A percentile compares a stretch with the other conserved stretches of the same genome.
Conservation (phyloP, 148 eudicot genomes). For the Linanthus parryae region DNA sequence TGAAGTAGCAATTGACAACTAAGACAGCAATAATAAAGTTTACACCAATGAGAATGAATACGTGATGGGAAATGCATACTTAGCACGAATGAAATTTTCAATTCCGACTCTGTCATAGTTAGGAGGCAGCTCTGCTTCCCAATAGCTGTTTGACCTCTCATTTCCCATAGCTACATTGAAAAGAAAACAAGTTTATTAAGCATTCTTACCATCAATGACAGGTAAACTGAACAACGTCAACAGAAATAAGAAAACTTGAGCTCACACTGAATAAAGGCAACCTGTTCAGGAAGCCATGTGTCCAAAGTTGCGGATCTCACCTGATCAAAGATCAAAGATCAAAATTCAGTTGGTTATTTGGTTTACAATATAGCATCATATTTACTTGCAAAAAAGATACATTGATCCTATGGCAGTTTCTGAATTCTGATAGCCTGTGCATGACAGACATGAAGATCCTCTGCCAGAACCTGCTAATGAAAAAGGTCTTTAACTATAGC, state of each 20-base stretch:
- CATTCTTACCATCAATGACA: no score
- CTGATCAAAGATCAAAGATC: slow-evolving; percentile 33
- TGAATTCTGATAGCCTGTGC: no score
- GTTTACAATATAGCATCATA: neutral
- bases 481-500: no score
- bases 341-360: neutral
- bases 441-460: no score
- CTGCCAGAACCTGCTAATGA: no score
- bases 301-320: slow-evolving; percentile 99
- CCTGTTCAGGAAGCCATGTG: slow-evolving; percentile 99
- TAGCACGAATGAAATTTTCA: slow-evolving; percentile 98
- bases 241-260: slow-evolving; percentile 7
- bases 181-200: slow-evolving; percentile 8
- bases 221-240: slow-evolving; percentile 6
- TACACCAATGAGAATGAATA: slow-evolving; percentile 4
- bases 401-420: no score
- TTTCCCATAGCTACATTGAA: slow-evolving; percentile 82
- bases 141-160: slow-evolving; percentile 74
- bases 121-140: slow-evolving; percentile 99
- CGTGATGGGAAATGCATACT: slow-evolving; percentile 39
- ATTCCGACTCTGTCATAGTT: slow-evolving; percentile 97
- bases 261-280: slow-evolving; percentile 94
- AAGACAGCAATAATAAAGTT: neutral
- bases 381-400: neutral
- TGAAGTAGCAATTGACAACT: neutral